Evolutionary conservation across 306 rosid genomes (phyloP).

Genomic region (Oxytropis ochrocephala): DNA sequence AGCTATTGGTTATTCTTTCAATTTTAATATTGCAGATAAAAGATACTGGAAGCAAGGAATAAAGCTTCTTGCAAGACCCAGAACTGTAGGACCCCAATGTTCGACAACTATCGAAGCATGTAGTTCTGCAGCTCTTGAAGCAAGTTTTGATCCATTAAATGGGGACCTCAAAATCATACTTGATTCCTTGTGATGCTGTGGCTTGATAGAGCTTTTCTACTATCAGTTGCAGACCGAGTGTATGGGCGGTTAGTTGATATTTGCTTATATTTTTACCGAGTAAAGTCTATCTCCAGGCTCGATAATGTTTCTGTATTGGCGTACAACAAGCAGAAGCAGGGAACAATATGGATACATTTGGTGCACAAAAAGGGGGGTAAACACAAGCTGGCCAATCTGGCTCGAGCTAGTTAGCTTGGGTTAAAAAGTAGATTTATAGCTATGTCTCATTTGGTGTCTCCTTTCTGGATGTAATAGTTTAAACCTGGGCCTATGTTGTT

Average conservation of each 20-base stretch:
- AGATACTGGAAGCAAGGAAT: constrained; percentile 95
- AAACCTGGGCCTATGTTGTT: no score
- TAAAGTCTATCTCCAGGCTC: neutral
- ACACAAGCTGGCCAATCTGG: no score
- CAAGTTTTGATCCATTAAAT: constrained; percentile 52
- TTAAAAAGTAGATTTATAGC: no score
- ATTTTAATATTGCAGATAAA: constrained; percentile 49
- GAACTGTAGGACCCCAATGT: constrained; percentile 34
- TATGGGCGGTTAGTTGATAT: neutral
- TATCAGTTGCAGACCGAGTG: neutral
- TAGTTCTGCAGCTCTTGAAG: constrained; percentile 51
- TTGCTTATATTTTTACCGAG: neutral
- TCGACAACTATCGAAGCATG: constrained; percentile 13
- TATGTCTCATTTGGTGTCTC: no score
- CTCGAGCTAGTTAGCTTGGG: neutral
- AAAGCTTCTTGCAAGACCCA: constrained; percentile 73
- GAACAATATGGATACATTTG: no score
- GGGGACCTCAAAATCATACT: constrained; percentile 47
- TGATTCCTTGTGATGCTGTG: constrained; percentile 27
- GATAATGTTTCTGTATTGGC: neutral
- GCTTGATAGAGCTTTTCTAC: neutral
- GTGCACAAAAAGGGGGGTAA: no score
- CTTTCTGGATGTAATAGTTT: no score
- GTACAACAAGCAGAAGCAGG: neutral
- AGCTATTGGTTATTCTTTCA: constrained; percentile 10